These are phyloP conservation scores for Colletotrichum graminicola DNA, from an alignment of 2,329 filamentous ascomycete genomes.

Conservation along the genomic window DNA sequence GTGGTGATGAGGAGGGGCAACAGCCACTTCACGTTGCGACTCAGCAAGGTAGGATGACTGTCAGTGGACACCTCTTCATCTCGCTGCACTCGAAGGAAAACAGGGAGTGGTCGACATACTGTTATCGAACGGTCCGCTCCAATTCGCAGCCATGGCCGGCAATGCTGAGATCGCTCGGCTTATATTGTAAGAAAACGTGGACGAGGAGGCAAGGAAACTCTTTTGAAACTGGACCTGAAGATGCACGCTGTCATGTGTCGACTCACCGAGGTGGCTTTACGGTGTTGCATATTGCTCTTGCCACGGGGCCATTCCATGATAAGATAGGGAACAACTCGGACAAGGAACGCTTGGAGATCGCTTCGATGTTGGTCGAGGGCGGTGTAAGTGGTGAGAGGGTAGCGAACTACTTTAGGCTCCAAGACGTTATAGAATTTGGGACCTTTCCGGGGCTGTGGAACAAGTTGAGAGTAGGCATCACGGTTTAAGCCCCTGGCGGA, in stretches of 20 bases:
- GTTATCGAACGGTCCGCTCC: not conserved
- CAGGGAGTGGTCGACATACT: not conserved
- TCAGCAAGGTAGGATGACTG: not conserved
- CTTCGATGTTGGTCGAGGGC: not conserved
- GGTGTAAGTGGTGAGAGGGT: not conserved
- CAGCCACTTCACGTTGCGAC: not conserved
- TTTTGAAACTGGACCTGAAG: not conserved
- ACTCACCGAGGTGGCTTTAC: not conserved
- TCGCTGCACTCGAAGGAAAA: not conserved
- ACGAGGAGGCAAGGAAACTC: not conserved
- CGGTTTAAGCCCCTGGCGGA: not conserved
- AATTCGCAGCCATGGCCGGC: not conserved
- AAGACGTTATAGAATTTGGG: not conserved
- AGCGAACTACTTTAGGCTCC: not conserved
- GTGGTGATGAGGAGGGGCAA: not conserved
- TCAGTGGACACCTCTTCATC: not conserved
- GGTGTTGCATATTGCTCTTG: not conserved
- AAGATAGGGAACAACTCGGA: accelerated
- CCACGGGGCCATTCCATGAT: accelerated
- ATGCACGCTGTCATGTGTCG: not conserved
- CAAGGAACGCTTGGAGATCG: not conserved
- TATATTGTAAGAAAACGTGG: not conserved
- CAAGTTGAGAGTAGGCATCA: not conserved
- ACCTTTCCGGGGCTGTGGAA: not conserved
- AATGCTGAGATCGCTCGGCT: not conserved